Evolutionary conservation across 495 filamentous ascomycete genomes (phyloP).

Genomic region (Lasiosphaeria ovina): DNA sequence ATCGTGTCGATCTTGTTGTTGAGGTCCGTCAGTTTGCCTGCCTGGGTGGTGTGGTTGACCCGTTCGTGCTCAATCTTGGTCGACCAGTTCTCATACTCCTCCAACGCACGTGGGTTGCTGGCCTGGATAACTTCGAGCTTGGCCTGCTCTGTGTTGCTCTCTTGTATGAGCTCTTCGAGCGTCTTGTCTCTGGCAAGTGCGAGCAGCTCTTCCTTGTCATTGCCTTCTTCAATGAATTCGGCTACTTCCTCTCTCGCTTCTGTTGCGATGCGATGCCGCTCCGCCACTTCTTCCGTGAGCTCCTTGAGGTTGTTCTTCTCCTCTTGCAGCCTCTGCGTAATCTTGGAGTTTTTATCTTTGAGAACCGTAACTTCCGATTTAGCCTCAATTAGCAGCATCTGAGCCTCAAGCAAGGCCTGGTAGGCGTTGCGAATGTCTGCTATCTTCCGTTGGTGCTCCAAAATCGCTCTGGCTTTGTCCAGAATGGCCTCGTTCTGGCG

Average conservation of each 20-base stretch:
- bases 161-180: conserved; percentile 64
- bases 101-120: conserved; percentile 71
- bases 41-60: conserved; percentile 36
- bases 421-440: conserved; percentile 56
- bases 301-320: conserved; percentile 24
- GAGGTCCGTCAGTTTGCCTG: conserved; percentile 55
- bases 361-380: conserved; percentile 69
- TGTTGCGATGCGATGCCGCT: conserved; percentile 30
- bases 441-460: conserved; percentile 60
- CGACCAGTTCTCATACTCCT: conserved; percentile 72
- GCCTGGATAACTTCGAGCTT: conserved; percentile 78
- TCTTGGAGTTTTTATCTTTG: conserved; percentile 58
- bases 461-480: conserved; percentile 59
- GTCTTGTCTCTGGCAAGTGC: conserved; percentile 40
- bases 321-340: conserved; percentile 52
- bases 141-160: conserved; percentile 71
- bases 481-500: conserved; percentile 52
- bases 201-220: conserved; percentile 32
- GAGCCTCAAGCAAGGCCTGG: conserved; percentile 61
- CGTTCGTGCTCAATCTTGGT: conserved; percentile 45
- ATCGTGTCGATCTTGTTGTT: conserved; percentile 54
- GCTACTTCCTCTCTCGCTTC: conserved; percentile 25
- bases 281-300: conserved; percentile 22
- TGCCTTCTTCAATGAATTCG: conserved; percentile 33
- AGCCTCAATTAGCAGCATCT: conserved; percentile 73